Evolutionary conservation across 441 rosid genomes (phyloP).

Genomic region (California macrophylla): DNA sequence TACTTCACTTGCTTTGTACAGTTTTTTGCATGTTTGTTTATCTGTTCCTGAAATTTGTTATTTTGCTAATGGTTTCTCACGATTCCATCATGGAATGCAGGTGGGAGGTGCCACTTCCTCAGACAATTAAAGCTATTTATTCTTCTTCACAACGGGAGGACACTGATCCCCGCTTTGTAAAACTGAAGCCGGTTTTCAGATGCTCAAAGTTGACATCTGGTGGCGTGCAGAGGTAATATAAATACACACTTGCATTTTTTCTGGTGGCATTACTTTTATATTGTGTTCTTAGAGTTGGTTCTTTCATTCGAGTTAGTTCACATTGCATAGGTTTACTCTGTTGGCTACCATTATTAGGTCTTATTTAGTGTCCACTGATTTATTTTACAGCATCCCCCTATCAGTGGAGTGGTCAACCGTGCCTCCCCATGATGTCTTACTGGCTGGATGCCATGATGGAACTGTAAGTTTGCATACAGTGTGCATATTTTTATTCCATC

Average conservation of each 20-base stretch:
- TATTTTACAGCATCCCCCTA: constrained; percentile 53
- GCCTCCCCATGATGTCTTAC: constrained; percentile 55
- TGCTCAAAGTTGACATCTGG: constrained; percentile 63
- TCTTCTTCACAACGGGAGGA: constrained; percentile 42
- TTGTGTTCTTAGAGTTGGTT: too few relatives aligned
- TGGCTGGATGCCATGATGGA: constrained; percentile 96
- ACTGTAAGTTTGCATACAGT: constrained; percentile 33
- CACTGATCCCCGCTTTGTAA: constrained; percentile 81
- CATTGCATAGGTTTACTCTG: background rate
- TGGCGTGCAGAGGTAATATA: constrained; percentile 49
- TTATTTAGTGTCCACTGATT: constrained; percentile 12
- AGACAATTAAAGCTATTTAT: constrained; percentile 40
- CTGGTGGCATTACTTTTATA: background rate
- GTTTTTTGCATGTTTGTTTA: constrained; percentile 10
- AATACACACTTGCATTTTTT: background rate
- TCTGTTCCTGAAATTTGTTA: background rate
- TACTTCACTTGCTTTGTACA: constrained; percentile 17
- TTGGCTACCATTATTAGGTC: background rate
- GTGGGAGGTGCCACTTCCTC: constrained; percentile 93
- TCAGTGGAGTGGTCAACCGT: constrained; percentile 81
- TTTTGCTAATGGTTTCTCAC: constrained; percentile 19
- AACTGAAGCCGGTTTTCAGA: constrained; percentile 74
- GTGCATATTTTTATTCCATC: background rate
- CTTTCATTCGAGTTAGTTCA: background rate
- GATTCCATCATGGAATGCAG: constrained; percentile 36